Evolutionary conservation across 768 basidiomycete genomes (phyloP), one percentile per base, ranked within the genome.

Genomic region (Mycena sanguinolenta): DNA sequence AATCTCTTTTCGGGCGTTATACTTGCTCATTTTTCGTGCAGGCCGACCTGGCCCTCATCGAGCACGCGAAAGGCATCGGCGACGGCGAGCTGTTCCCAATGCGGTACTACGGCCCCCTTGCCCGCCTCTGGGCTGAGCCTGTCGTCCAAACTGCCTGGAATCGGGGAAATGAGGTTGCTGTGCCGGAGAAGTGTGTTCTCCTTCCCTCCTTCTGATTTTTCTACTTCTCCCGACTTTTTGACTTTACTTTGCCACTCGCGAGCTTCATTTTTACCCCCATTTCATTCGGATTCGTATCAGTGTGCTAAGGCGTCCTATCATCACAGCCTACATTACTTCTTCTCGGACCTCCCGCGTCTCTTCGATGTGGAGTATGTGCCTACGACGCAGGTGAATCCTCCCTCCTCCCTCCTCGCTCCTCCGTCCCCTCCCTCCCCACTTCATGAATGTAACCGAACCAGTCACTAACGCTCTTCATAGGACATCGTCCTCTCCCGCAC

Each of bases 81-180:
- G 94, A 96, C 65, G 90, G 91, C 53, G 93, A 98, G 75, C 82
- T 93, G 0, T 99, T 94, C 82, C 96, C 96, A 0, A 68, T 76
- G 39, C 76, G 82, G 44, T 97, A 90, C 79, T 86, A 87, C 61
- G 88, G 90, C 36, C 90, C 94, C 4, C 84, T 98, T 30, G 86
- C 85, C 67, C 71, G 80, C 4, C 85, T 98, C 0, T 98, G 96
- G 96, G 81, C 80, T 16, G 97, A 98, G 77, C 82, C 85, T n/a
- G 88, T 87, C 54, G 88, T 97, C 1, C 91, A 92, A 77, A 86
- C 85, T 75, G 92, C 94, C 21, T 95, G 90, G 81, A 85, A 84
- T 23, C 82, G 95, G 65, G 95, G 95, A 5, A 96, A 98, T 78
- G 96, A 97, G 78, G 95, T 92, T 17, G 95, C 95, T 3, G 79